Percentiles rank a stretch among this genome's conserved stretches.
Conservation (phyloP, 106 monocot species). For the Hemerocallis citrina region DNA sequence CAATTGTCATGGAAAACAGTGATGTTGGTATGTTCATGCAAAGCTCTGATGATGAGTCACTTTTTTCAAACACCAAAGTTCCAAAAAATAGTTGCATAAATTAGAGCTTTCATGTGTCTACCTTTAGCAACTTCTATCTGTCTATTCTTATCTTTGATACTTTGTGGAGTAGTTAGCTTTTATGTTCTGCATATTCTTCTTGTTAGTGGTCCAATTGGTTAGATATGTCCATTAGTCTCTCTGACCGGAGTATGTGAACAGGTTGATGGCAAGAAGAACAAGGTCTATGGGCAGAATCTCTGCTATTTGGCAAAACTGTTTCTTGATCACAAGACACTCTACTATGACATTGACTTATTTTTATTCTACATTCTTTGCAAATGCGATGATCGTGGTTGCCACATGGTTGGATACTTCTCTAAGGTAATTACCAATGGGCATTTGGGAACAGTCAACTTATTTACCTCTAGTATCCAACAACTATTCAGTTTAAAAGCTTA, state of each 20-base stretch:
- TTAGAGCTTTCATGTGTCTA: no score
- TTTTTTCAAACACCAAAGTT: constrained; percentile 10
- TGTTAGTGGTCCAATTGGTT: no score
- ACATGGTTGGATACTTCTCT: constrained; percentile 93
- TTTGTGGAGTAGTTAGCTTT: no score
- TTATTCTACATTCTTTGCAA: constrained; percentile 79
- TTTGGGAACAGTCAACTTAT: no score
- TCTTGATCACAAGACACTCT: constrained; percentile 92
- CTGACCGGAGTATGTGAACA: constrained; percentile 18
- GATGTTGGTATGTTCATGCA: neutral
- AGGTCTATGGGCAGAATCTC: constrained; percentile 89
- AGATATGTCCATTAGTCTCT: neutral
- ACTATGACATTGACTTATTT: no score
- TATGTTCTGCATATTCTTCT: neutral
- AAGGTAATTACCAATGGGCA: constrained; percentile 71
- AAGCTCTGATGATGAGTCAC: neutral
- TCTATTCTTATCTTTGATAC: no score
- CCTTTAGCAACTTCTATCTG: no score
- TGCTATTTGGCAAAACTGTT: constrained; percentile 92
- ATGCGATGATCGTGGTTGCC: constrained; percentile 90
- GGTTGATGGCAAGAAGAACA: constrained; percentile 98
- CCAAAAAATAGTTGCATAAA: no score
- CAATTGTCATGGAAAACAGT: neutral
- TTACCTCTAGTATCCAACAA: no score
- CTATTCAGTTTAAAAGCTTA: no score